Percentiles rank a stretch among this genome's conserved stretches.
Evolutionary conservation across 805 yeast species (phyloP).

Genomic region (Sugiyamaella floridensis): DNA sequence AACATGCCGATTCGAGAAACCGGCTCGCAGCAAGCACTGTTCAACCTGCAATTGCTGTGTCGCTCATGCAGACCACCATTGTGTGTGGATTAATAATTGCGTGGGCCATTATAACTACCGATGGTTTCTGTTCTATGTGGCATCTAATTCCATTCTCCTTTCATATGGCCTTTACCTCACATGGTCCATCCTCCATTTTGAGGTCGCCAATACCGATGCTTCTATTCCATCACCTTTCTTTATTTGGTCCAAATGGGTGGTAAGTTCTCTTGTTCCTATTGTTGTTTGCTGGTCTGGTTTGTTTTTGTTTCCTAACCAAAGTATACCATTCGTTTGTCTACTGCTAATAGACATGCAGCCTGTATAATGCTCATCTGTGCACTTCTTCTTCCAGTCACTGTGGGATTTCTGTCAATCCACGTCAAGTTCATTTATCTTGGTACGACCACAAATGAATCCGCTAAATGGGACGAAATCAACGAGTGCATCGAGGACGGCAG

Average conservation of each 20-base stretch:
- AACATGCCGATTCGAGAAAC: conserved; percentile 44
- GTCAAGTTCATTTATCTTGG: conserved; percentile 51
- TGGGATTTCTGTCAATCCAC: conserved; percentile 42
- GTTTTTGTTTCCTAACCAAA: too few species aligned
- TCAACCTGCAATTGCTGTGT: conserved; percentile 44
- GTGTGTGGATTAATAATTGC: conserved; percentile 58
- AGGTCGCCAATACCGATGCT: background rate
- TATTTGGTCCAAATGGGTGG: background rate
- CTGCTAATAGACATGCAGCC: conserved; percentile 26
- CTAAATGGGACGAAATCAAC: conserved; percentile 63
- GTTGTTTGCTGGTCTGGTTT: background rate
- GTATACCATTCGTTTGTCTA: too few species aligned
- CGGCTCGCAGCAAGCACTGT: conserved; percentile 60
- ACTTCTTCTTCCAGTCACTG: conserved; percentile 38
- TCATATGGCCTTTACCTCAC: conserved; percentile 38
- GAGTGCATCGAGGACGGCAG: conserved; percentile 39
- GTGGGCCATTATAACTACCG: conserved; percentile 53
- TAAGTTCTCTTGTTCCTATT: background rate
- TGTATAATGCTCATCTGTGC: conserved; percentile 41
- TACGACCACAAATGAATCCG: conserved; percentile 67
- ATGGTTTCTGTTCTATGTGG: conserved; percentile 52
- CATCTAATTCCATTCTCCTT: conserved; percentile 41
- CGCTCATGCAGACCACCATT: conserved; percentile 51
- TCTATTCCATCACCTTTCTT: background rate
- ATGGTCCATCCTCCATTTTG: conserved; percentile 9